Evolutionary conservation across 306 rosid species (phyloP), one percentile per base, ranked within the genome.

Genomic region (Hippophae gyantsensis): DNA sequence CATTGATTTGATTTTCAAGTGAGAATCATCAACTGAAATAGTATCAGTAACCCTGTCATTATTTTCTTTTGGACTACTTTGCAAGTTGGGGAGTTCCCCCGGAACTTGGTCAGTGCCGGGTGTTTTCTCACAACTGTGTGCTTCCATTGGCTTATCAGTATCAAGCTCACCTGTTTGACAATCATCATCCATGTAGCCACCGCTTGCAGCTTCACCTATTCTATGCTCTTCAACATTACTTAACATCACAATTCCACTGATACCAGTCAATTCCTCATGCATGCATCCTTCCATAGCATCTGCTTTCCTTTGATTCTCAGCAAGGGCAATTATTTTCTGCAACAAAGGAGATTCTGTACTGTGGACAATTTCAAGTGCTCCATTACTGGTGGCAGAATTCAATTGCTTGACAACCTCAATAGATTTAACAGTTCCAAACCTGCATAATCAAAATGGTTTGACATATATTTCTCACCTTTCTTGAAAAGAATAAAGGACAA

Each of bases 401-500:
- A 60, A 47, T 64, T 72, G 78, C 86, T 74, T 82, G 73, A 78
- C 88, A 42, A 78, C 69, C 48, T 88, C 79, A 48, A 86, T 44
- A 66, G 95, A 88, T 78, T 79, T 92, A 58, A 92, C 76, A 61
- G 78, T 68, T 60, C 97, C 99, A 70, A 86, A 92, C 84, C 97
- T 86, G 77, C 79, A 80, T 18, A 57, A 81, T 26, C 10, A 56
- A 43, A 55, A 11, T 7, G 68, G 42, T 58, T 66, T 12, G 57
- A 69, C 43, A 73, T 32, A 63, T 64, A 48, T 52, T 13, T 53
- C 41, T 10, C 65, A 26, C 6, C 40, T 41, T 42, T 18, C 44
- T 51, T 32, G 41, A 18, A 54, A 25, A 43, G 60, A 43, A 18
- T 3, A 60, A 26, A 62, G 18, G 0, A 52, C 74, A 68, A 67